Evolutionary conservation across 805 yeast species (phyloP).

Genomic region (Schizosaccharomyces pombe): DNA sequence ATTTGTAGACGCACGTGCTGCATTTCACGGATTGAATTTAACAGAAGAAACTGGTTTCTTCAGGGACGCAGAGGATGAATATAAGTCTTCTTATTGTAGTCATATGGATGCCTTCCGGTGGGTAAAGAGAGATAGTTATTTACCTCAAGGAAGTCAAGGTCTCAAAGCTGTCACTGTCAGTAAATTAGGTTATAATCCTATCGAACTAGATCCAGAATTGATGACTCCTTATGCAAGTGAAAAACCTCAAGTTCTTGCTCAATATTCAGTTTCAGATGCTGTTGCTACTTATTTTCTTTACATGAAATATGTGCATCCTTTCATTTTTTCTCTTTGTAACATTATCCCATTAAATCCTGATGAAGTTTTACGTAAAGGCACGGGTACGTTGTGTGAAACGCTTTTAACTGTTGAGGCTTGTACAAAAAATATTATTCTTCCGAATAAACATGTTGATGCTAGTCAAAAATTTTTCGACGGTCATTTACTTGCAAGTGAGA

Average conservation of each 20-base stretch:
- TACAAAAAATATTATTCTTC: conserved; percentile 47
- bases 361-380: conserved; percentile 86
- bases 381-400: conserved; percentile 98
- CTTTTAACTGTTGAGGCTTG: conserved; percentile 85
- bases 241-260: conserved; percentile 75
- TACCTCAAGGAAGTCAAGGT: conserved; percentile 98
- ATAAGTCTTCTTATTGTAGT: conserved; percentile 72
- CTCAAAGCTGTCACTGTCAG: conserved; percentile 91
- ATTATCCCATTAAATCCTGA: conserved; percentile 92
- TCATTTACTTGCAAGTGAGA: conserved; percentile 78
- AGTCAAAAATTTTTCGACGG: conserved; percentile 89
- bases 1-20: conserved; percentile 71
- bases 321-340: conserved; percentile 82
- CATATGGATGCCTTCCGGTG: conserved; percentile 96
- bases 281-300: conserved; percentile 92
- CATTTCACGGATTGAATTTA: conserved; percentile 67
- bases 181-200: conserved; percentile 85
- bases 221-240: conserved; percentile 97
- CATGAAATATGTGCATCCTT: conserved; percentile 92
- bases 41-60: conserved; percentile 85
- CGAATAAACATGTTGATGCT: conserved; percentile 86
- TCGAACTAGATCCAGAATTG: conserved; percentile 86
- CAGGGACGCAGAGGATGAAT: conserved; percentile 70
- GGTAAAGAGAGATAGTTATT: conserved; percentile 92
- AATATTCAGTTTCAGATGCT: conserved; percentile 96